A percentile compares a stretch with the other conserved stretches of the same genome.
Conservation (phyloP, 2,329 filamentous ascomycete species). For the Ophiosphaerella korrae region DNA sequence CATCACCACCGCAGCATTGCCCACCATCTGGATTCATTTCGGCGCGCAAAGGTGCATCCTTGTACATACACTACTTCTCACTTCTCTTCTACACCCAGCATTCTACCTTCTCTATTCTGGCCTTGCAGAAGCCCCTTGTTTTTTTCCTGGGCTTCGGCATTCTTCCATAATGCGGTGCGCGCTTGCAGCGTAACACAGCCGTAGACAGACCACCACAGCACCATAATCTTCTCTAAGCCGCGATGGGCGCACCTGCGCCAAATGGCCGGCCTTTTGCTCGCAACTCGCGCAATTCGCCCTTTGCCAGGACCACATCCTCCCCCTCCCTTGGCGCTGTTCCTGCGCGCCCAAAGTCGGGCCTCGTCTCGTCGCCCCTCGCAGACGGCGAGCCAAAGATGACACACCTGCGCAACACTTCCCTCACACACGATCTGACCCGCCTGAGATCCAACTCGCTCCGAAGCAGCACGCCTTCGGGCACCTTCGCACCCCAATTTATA, state of each 20-base stretch:
- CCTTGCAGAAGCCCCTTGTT: slow-evolving; percentile 3
- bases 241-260: slow-evolving; percentile 62
- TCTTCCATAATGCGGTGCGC: slow-evolving; percentile 31
- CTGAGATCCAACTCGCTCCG: slow-evolving; percentile 67
- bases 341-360: slow-evolving; percentile 74
- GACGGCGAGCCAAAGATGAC: slow-evolving; percentile 51
- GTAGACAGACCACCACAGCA: slow-evolving; percentile 19
- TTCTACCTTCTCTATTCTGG: slow-evolving; percentile 17
- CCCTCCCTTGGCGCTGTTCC: slow-evolving; percentile 61
- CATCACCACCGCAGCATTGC: neutral
- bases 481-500: slow-evolving; percentile 96
- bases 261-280: slow-evolving; percentile 66
- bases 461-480: slow-evolving; percentile 71
- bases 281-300: slow-evolving; percentile 76
- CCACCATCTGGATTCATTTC: neutral
- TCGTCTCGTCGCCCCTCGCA: slow-evolving; percentile 67
- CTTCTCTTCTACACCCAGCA: slow-evolving; percentile 7
- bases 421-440: slow-evolving; percentile 47
- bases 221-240: slow-evolving; percentile 14
- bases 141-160: slow-evolving; percentile 8
- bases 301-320: slow-evolving; percentile 69
- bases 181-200: slow-evolving; percentile 18
- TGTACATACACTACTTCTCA: slow-evolving; percentile 5
- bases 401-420: slow-evolving; percentile 73
- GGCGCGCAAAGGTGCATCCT: too few relatives aligned